Evolutionary conservation across 257 asterid species (phyloP).

Genomic region (Anisodus tanguticus): DNA sequence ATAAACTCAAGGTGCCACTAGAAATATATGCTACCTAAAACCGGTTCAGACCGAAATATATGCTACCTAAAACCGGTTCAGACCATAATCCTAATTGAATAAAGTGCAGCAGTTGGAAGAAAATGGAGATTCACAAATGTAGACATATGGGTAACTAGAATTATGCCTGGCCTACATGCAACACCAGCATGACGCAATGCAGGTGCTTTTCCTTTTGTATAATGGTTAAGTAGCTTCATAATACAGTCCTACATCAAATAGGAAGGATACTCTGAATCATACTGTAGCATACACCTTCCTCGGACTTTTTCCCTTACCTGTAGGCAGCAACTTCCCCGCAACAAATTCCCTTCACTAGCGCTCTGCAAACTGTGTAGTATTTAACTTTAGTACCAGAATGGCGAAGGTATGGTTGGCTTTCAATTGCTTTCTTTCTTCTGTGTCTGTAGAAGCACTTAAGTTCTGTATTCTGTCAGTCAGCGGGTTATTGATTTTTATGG

Average conservation of each 20-base stretch:
- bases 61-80: background rate
- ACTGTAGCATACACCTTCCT: background rate
- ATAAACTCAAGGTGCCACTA: background rate
- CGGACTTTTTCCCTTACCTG: background rate
- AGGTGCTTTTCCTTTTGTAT: conserved; percentile 3
- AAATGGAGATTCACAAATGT: background rate
- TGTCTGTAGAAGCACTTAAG: conserved; percentile 10
- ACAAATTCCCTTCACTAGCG: background rate
- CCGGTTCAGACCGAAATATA: too few relatives aligned
- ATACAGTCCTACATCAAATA: background rate
- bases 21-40: background rate
- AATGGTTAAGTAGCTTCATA: background rate
- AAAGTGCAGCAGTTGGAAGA: background rate
- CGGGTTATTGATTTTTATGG: conserved; percentile 10
- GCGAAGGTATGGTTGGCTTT: background rate
- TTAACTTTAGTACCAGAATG: conserved; percentile 16
- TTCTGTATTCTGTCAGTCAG: conserved; percentile 2
- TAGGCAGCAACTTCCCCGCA: background rate
- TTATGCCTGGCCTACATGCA: background rate
- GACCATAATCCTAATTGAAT: background rate
- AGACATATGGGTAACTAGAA: background rate
- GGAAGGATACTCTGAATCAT: background rate
- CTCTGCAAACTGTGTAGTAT: background rate
- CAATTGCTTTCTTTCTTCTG: background rate
- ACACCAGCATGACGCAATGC: conserved; percentile 6